phyloP scores from a whole-genome alignment of 306 rosid species.

The Sesbania bispinosa region DNA sequence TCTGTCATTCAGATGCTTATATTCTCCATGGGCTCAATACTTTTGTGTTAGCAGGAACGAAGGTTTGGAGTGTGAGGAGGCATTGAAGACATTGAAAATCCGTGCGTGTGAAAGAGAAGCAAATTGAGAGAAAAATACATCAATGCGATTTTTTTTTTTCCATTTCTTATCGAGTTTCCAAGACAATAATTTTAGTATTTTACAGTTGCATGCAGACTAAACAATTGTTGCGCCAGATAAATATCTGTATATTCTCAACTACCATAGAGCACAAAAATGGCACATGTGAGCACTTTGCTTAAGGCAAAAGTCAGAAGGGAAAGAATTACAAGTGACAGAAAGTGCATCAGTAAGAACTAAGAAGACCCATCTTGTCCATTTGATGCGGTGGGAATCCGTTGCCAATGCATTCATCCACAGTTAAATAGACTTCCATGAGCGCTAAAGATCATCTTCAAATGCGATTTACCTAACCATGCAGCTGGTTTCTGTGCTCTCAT shows the following conservation, averaged over 20 bases:
- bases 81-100: neutral
- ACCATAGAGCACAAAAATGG: conserved; percentile 9
- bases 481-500: too few relatives aligned
- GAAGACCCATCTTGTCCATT: conserved; percentile 10
- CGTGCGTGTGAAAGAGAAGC: neutral
- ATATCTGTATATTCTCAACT: conserved; percentile 3
- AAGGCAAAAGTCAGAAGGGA: neutral
- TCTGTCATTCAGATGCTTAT: too few relatives aligned
- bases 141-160: neutral
- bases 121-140: neutral
- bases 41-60: conserved; percentile 9
- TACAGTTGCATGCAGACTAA: conserved; percentile 22
- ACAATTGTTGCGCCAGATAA: conserved; percentile 19
- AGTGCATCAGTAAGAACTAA: conserved; percentile 4
- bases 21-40: neutral
- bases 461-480: too few relatives aligned
- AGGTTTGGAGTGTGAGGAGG: neutral
- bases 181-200: neutral
- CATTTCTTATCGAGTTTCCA: neutral
- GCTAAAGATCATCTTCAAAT: neutral
- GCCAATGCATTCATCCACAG: too few relatives aligned
- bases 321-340: too few relatives aligned
- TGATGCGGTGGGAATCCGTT: neutral
- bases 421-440: conserved; percentile 6
- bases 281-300: neutral